phyloP scores from a whole-genome alignment of 2,329 filamentous ascomycete genomes.

The Canariomyces notabilis region DNA sequence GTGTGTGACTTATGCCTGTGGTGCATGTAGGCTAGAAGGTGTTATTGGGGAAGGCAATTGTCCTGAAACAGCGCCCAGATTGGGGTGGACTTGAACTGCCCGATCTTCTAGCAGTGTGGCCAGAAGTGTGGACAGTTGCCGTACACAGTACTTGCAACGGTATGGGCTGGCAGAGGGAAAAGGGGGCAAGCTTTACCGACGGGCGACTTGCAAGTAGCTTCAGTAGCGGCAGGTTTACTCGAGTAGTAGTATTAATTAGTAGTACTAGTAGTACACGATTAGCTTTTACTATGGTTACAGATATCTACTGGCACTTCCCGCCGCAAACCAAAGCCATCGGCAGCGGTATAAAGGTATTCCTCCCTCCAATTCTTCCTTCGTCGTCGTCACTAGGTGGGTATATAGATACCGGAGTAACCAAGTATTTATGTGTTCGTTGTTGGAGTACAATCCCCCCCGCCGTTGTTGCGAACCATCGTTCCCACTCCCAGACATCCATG shows the following conservation, averaged over 20 bases:
- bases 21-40: neutral
- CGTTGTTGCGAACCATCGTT: neutral
- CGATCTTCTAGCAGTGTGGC: too few species aligned
- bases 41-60: slow-evolving; percentile 12
- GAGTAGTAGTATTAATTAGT: neutral
- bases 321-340: neutral
- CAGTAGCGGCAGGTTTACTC: neutral
- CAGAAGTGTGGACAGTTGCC: too few species aligned
- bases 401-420: neutral
- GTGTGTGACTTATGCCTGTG: neutral
- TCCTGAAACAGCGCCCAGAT: slow-evolving; percentile 17
- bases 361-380: neutral
- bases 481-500: too few species aligned
- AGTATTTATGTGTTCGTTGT: neutral
- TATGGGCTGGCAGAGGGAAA: neutral
- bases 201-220: too few species aligned
- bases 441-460: neutral
- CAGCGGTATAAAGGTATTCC: neutral
- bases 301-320: neutral
- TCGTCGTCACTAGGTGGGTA: neutral
- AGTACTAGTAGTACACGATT: neutral
- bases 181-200: neutral
- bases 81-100: neutral
- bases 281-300: too few species aligned
- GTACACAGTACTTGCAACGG: too few species aligned